Percentiles rank a stretch among this genome's conserved stretches.
Conservation (phyloP, 2,329 filamentous ascomycete species). For the Exophiala calicioides region DNA sequence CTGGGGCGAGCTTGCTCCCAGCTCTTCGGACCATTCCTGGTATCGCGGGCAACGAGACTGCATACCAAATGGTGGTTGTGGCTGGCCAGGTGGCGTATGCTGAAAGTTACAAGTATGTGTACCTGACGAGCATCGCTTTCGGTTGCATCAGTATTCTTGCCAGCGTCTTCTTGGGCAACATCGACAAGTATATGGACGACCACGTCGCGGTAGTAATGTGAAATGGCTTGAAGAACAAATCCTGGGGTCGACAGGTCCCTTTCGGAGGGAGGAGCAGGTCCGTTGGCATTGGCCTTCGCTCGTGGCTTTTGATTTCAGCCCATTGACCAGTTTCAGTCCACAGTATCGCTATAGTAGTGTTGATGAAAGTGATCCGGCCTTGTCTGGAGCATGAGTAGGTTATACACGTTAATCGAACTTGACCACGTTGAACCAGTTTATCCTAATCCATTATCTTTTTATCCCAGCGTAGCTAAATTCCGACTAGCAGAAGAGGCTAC, state of each 20-base stretch:
- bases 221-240: conserved; percentile 22
- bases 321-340: too few relatives aligned
- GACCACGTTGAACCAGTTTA: too few relatives aligned
- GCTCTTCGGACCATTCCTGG: conserved; percentile 53
- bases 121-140: conserved; percentile 64
- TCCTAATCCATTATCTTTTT: too few relatives aligned
- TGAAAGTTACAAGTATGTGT: conserved; percentile 62
- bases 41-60: conserved; percentile 50
- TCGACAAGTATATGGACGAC: conserved; percentile 60
- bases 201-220: conserved; percentile 58
- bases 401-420: neutral
- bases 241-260: neutral
- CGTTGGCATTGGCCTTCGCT: too few relatives aligned
- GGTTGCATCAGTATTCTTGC: conserved; percentile 59
- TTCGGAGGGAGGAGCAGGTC: too few relatives aligned
- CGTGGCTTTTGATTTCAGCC: too few relatives aligned
- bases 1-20: conserved; percentile 55
- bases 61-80: conserved; percentile 54
- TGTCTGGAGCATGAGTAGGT: neutral
- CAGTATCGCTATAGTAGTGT: too few relatives aligned
- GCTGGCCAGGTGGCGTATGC: conserved; percentile 61
- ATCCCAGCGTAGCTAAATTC: too few relatives aligned
- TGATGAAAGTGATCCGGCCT: neutral
- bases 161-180: conserved; percentile 60
- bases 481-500: too few relatives aligned